phyloP scores from a whole-genome alignment of 2,329 filamentous ascomycete genomes.

The Cladophialophora exuberans region DNA sequence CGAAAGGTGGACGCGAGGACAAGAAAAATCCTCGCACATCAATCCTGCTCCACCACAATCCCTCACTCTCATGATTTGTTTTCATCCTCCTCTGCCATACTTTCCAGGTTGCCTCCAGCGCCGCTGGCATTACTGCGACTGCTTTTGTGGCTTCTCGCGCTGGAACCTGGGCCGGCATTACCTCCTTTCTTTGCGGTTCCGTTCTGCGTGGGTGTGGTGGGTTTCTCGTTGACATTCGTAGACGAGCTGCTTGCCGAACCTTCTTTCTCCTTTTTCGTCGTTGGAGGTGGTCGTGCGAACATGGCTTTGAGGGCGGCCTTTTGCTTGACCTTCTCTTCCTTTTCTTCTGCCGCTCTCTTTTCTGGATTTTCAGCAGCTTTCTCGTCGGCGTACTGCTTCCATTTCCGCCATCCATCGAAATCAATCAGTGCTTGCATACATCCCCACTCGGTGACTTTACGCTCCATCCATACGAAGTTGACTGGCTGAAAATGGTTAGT shows the following conservation, averaged over 20 bases:
- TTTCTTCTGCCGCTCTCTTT: conserved; percentile 31
- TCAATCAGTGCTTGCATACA: conserved; percentile 99
- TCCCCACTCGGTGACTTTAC: conserved; percentile 99
- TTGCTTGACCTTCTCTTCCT: conserved; percentile 34
- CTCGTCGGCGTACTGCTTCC: conserved; percentile 75
- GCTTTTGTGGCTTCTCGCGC: conserved; percentile 19
- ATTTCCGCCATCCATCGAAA: conserved; percentile 96
- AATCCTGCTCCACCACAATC: too few species aligned
- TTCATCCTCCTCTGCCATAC: conserved; percentile 30
- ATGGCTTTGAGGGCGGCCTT: conserved; percentile 34
- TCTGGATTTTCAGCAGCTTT: conserved; percentile 33
- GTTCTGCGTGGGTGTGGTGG: conserved; percentile 14
- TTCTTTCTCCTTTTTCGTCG: conserved; percentile 28
- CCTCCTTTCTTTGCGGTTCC: conserved; percentile 20
- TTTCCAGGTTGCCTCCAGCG: conserved; percentile 20
- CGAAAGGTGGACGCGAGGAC: too few species aligned
- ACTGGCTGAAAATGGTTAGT: conserved; percentile 63
- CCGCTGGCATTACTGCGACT: conserved; percentile 21
- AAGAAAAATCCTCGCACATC: too few species aligned
- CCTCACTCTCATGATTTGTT: conserved; percentile 24
- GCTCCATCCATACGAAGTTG: conserved; percentile 94
- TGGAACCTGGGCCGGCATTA: conserved; percentile 6
- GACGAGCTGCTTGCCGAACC: conserved; percentile 11
- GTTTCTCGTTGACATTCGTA: conserved; percentile 11
- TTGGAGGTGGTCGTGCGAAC: conserved; percentile 30